These are phyloP conservation scores for Elaeagnus macrophylla DNA, from an alignment of 306 rosid species.

Conservation along the genomic window DNA sequence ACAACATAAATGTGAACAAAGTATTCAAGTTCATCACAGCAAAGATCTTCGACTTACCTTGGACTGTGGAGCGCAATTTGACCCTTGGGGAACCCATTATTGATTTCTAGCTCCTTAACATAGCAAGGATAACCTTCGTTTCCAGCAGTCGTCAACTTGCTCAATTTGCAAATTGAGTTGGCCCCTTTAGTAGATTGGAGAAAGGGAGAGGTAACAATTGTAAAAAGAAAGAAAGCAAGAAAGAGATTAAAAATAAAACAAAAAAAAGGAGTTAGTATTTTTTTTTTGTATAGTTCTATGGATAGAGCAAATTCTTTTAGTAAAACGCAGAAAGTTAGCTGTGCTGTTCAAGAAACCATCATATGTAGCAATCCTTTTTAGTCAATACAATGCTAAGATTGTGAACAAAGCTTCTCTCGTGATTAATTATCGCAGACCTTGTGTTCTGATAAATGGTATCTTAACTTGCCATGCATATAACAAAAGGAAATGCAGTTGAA, in stretches of 20 bases:
- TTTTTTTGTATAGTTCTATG: not conserved
- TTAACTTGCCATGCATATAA: not conserved
- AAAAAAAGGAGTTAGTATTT: too few relatives aligned
- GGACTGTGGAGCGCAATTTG: constrained; percentile 88
- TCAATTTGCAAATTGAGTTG: not conserved
- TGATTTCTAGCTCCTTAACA: constrained; percentile 44
- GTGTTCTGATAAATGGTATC: too few relatives aligned
- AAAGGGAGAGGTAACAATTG: constrained; percentile 34
- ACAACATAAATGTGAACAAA: constrained; percentile 93
- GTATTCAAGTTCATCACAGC: constrained; percentile 96
- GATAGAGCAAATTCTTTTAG: not conserved
- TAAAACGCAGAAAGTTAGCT: too few relatives aligned
- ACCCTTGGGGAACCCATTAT: constrained; percentile 88
- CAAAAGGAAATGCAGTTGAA: not conserved
- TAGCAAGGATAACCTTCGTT: too few relatives aligned
- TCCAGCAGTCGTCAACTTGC: not conserved
- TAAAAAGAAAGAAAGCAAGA: not conserved
- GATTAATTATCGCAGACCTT: too few relatives aligned
- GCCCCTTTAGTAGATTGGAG: constrained; percentile 25
- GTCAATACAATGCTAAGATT: too few relatives aligned
- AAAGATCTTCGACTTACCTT: constrained; percentile 81
- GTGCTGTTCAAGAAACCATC: too few relatives aligned
- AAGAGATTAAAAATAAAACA: too few relatives aligned
- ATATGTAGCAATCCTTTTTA: too few relatives aligned
- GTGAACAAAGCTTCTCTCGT: too few relatives aligned